Evolutionary conservation across 2,329 filamentous ascomycete species (phyloP), one percentile per base, ranked within the genome.

Genomic region (Penicillium sp.): DNA sequence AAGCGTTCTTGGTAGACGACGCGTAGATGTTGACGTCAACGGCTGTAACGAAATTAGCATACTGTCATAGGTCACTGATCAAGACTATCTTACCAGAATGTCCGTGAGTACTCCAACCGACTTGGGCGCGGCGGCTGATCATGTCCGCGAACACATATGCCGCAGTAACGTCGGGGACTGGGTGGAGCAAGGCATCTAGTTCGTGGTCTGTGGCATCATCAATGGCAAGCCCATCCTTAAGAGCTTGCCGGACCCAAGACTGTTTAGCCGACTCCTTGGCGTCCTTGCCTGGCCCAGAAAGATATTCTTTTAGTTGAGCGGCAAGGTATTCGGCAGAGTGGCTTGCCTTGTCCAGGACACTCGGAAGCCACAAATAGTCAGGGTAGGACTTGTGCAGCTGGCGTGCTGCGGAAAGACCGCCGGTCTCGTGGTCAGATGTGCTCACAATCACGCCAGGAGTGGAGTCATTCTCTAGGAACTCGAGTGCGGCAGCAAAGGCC

Each of bases 21-120:
- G 90, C 89, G 77, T 97, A 99, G 65, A 99, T 91, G 75, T 99
- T 99, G 49, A 99, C 94, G 72, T 99, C 94, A 8, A 94, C 92
- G 51, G 89, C 94, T 71, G 70, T 69, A 29, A 42, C n/a, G 19
- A 38, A 42, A 49, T 62, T 50, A 67, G 59, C 40, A 48, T 45
- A 21, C 61, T 53, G 52, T 43, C 40, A 21, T 46, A 27, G 2
- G 31, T 46, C 23, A 42, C 15, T 33, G 31, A 2, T 35, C 31
- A 27, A 35, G 29, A 21, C 17, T 37, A 27, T 60, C 67, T 62
- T 72, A 79, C 77, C 76, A 21, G 88, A 89, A 77, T 99, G 94
- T 29, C 94, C 94, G 73, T 97, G 93, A 0, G 93, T 96, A 62
- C 85, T 88, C 94, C 94, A 99, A 15, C 94, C 95, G 43, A 96